These are phyloP conservation scores for Tetrahymena thermophila DNA, from an alignment of 73 alveolate species.

Conservation along the genomic window DNA sequence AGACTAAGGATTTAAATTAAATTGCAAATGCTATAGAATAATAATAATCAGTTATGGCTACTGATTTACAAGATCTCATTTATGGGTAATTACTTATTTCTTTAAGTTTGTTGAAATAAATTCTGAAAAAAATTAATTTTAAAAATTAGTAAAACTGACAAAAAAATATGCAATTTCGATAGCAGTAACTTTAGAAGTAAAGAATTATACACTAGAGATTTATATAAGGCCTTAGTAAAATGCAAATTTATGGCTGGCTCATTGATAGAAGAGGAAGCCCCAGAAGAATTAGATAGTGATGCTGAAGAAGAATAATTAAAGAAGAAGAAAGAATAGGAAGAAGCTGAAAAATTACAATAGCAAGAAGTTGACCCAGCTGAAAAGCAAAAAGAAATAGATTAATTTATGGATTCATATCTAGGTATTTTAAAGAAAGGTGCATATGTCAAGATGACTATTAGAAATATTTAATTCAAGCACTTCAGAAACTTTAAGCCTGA, in stretches of 20 bases:
- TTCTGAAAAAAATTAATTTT: not conserved
- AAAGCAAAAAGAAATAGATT: conserved; percentile 9
- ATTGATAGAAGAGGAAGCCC: conserved; percentile 14
- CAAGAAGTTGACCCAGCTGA: conserved; percentile 21
- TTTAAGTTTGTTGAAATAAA: not conserved
- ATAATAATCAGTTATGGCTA: conserved; percentile 6
- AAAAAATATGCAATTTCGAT: conserved; percentile 10
- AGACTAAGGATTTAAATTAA: conserved; percentile 4
- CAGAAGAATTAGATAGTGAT: conserved; percentile 54
- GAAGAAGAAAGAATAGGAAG: conserved; percentile 24
- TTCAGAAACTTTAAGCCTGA: not conserved
- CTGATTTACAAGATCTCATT: conserved; percentile 35
- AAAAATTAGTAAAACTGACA: not conserved
- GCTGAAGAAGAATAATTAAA: conserved; percentile 43
- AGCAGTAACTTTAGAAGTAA: conserved; percentile 14
- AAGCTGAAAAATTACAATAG: conserved; percentile 37
- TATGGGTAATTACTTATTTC: not conserved
- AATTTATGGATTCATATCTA: conserved; percentile 7
- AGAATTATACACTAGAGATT: not conserved
- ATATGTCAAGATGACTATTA: conserved; percentile 85
- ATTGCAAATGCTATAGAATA: conserved; percentile 6
- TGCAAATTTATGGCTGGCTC: conserved; percentile 10
- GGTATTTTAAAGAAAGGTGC: conserved; percentile 73
- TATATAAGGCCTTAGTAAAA: not conserved
- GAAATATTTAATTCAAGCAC: conserved; percentile 48